phyloP scores from a whole-genome alignment of 805 yeast species.

The Limtongia smithiae region DNA sequence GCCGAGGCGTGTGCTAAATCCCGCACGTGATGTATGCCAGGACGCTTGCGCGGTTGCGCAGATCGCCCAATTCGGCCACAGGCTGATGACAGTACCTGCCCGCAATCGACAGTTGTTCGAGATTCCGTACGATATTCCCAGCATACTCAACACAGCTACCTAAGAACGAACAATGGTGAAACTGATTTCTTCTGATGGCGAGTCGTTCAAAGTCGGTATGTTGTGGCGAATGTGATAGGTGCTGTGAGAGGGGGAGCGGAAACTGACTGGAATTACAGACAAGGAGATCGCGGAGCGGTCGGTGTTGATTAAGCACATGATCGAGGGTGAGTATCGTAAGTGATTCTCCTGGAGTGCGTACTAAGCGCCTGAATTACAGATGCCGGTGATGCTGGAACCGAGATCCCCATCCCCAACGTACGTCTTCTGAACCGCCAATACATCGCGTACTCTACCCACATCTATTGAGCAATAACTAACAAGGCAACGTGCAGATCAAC shows the following conservation, averaged over 20 bases:
- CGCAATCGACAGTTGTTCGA: no score
- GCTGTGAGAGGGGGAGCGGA: neutral
- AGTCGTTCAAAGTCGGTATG: slow-evolving; percentile 66
- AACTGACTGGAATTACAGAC: slow-evolving; percentile 27
- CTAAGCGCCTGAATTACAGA: slow-evolving; percentile 28
- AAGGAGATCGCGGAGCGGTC: slow-evolving; percentile 83
- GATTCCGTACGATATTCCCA: no score
- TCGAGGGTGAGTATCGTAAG: slow-evolving; percentile 56
- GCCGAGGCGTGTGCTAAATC: no score
- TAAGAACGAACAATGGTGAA: slow-evolving; percentile 31
- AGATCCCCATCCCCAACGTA: slow-evolving; percentile 86
- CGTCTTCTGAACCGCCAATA: no score
- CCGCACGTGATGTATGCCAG: no score
- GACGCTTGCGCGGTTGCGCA: no score
- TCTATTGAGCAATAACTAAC: neutral
- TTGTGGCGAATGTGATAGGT: slow-evolving; percentile 3
- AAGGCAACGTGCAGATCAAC: slow-evolving; percentile 30
- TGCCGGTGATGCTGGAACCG: slow-evolving; percentile 58
- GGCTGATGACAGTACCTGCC: no score
- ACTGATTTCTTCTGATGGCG: slow-evolving; percentile 76
- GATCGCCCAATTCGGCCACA: no score
- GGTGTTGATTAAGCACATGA: slow-evolving; percentile 77
- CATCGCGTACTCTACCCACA: no score
- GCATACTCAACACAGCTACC: no score
- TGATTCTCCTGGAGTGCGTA: no score